phyloP scores from a whole-genome alignment of 768 basidiomycete genomes.

The Mycena pura region DNA sequence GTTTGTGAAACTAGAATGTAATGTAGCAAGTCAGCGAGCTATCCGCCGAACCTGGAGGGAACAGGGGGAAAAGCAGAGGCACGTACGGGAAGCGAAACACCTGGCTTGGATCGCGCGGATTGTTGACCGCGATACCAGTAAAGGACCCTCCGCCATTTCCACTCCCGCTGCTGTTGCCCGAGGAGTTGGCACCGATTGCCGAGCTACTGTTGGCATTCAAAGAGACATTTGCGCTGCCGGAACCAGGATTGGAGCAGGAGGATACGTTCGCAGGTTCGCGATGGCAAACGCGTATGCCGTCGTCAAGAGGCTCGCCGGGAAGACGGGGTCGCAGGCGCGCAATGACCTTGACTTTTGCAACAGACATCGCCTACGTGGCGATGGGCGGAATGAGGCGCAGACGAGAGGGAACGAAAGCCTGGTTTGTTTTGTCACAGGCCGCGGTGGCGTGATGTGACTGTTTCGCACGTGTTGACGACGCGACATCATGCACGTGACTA shows the following conservation, averaged over 20 bases:
- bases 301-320: slow-evolving; percentile 65
- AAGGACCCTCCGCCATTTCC: slow-evolving; percentile 46
- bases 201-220: not conserved
- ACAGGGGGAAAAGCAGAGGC: not conserved
- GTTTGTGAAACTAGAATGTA: slow-evolving; percentile 64
- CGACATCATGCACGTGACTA: too few relatives aligned
- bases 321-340: slow-evolving; percentile 76
- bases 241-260: not conserved
- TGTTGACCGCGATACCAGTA: slow-evolving; percentile 61
- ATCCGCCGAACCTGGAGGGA: not conserved
- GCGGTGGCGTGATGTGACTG: too few relatives aligned
- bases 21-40: not conserved
- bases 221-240: not conserved
- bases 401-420: too few relatives aligned
- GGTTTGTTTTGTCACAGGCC: too few relatives aligned
- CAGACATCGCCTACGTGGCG: slow-evolving; percentile 14
- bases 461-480: too few relatives aligned
- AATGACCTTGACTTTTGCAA: slow-evolving; percentile 71
- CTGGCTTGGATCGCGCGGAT: slow-evolving; percentile 72
- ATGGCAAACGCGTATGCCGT: slow-evolving; percentile 60
- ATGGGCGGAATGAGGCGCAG: too few relatives aligned
- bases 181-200: too few relatives aligned
- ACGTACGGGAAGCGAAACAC: slow-evolving; percentile 81
- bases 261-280: slow-evolving; percentile 37
- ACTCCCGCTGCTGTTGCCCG: slow-evolving; percentile 35